These are phyloP conservation scores for Rhexocercosporidium sp. DNA, from an alignment of 2,329 filamentous ascomycete genomes.

Conservation along the genomic window DNA sequence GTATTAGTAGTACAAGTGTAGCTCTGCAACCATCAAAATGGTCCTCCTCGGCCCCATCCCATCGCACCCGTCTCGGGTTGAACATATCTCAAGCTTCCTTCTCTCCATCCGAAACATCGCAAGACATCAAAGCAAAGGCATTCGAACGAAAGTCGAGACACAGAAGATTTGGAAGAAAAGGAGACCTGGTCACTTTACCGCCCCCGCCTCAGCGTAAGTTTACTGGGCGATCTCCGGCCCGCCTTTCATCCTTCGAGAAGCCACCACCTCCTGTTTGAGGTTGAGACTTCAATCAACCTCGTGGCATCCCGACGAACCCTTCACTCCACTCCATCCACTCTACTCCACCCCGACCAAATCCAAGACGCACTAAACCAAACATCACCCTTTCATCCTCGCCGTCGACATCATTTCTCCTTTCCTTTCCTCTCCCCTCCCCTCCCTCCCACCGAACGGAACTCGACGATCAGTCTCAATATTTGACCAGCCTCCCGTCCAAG, in stretches of 20 bases:
- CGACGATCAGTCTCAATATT: neutral
- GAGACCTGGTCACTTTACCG: neutral
- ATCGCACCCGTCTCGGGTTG: neutral
- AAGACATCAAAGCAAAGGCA: neutral
- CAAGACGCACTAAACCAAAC: slow-evolving; percentile 4
- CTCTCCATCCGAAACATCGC: neutral
- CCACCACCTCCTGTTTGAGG: slow-evolving; percentile 28
- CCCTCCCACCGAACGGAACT: neutral
- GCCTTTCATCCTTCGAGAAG: slow-evolving; percentile 19
- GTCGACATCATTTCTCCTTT: slow-evolving; percentile 8
- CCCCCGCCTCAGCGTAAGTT: neutral
- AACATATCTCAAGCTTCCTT: neutral
- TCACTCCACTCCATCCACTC: neutral
- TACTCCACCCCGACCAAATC: slow-evolving; percentile 2
- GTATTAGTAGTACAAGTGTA: neutral
- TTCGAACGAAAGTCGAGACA: neutral
- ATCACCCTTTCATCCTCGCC: neutral
- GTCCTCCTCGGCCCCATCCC: neutral
- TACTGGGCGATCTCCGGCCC: slow-evolving; percentile 16
- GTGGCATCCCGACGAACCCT: slow-evolving; percentile 21
- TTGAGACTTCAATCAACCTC: slow-evolving; percentile 23
- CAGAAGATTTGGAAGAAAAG: neutral
- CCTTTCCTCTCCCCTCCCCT: no score
- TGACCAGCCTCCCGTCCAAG: neutral
- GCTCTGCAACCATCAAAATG: neutral